phyloP scores from a whole-genome alignment of 306 rosid species.

The Cucurbita ficifolia region DNA sequence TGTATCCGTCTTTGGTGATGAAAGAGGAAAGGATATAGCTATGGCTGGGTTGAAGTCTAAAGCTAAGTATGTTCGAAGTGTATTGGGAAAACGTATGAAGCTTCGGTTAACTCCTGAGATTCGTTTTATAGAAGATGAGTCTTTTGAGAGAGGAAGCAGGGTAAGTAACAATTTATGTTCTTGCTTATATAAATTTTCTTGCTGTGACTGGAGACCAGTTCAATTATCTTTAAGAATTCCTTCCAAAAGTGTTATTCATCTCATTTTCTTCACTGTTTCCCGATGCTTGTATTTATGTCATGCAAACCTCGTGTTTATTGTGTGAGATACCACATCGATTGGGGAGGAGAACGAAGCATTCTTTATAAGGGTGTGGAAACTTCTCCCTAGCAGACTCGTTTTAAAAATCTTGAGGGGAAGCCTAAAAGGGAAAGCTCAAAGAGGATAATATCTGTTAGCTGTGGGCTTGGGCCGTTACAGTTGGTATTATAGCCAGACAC shows the following conservation, averaged over 20 bases:
- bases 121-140: slow-evolving; percentile 77
- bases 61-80: slow-evolving; percentile 71
- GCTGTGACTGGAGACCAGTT: background rate
- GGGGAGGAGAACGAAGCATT: too few species aligned
- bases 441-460: too few species aligned
- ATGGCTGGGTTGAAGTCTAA: slow-evolving; percentile 80
- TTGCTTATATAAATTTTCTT: background rate
- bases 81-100: slow-evolving; percentile 77
- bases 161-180: slow-evolving; percentile 19
- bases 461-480: too few species aligned
- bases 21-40: slow-evolving; percentile 85
- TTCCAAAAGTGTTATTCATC: background rate
- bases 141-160: slow-evolving; percentile 95
- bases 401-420: too few species aligned
- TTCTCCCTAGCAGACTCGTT: too few species aligned
- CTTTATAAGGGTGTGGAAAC: too few species aligned
- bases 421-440: too few species aligned
- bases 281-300: background rate
- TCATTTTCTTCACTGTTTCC: background rate
- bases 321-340: too few species aligned
- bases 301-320: background rate
- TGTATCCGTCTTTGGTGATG: slow-evolving; percentile 89
- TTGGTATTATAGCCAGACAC: too few species aligned
- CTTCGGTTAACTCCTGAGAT: slow-evolving; percentile 84
- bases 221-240: background rate